Evolutionary conservation across 208 protist species (phyloP).

Genomic region (Leishmania martiniquensis): DNA sequence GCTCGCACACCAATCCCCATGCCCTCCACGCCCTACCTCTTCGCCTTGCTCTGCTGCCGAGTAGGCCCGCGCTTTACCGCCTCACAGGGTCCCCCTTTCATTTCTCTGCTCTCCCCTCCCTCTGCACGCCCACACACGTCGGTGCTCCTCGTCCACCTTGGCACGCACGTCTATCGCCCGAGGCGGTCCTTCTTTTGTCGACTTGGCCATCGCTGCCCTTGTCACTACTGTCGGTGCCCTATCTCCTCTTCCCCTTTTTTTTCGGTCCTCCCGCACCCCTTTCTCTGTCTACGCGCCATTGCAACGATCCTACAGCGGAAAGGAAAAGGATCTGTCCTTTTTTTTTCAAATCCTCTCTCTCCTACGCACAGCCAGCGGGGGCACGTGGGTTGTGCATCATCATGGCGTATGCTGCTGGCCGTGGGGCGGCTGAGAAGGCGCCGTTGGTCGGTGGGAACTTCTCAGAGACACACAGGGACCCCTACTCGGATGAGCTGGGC

Average conservation of each 20-base stretch:
- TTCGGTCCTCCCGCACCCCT: too few species aligned
- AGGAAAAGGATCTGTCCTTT: background rate
- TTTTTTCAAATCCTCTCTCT: background rate
- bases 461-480: constrained; percentile 39
- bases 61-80: too few species aligned
- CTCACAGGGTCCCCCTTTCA: too few species aligned
- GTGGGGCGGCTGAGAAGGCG: constrained; percentile 1
- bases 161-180: background rate
- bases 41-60: too few species aligned
- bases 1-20: background rate
- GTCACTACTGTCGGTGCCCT: too few species aligned
- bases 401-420: background rate
- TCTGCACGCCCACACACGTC: too few species aligned
- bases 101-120: too few species aligned
- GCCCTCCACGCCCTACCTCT: too few species aligned
- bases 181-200: background rate
- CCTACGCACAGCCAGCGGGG: background rate
- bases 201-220: background rate
- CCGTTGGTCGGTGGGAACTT: constrained; percentile 15
- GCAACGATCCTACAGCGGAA: too few species aligned
- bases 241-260: too few species aligned
- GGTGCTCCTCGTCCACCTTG: too few species aligned
- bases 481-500: constrained; percentile 44
- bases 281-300: too few species aligned
- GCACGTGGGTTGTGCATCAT: background rate